A percentile compares a stretch with the other conserved stretches of the same genome.
Conservation (phyloP, 164 flowering plant species). For the Chimonanthus praecox region DNA sequence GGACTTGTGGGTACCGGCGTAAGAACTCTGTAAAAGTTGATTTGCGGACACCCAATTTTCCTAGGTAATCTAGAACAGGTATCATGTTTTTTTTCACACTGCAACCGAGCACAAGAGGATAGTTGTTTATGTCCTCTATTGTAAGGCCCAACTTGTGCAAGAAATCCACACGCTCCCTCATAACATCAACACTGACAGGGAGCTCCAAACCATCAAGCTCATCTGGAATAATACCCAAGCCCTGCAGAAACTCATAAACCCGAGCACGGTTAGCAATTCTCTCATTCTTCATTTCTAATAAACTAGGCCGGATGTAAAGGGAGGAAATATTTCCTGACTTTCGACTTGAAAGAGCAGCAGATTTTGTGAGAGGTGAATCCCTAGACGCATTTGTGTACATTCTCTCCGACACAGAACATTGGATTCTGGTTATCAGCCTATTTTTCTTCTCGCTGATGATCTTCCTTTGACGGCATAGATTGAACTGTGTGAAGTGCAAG, state of each 20-base stretch:
- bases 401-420: constrained; percentile 33
- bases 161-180: constrained; percentile 91
- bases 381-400: constrained; percentile 22
- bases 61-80: constrained; percentile 94
- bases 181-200: constrained; percentile 83
- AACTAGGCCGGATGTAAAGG: constrained; percentile 73
- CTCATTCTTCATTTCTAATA: constrained; percentile 75
- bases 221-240: constrained; percentile 77
- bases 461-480: constrained; percentile 13
- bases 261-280: constrained; percentile 44
- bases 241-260: constrained; percentile 71
- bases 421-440: constrained; percentile 24
- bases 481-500: constrained; percentile 20
- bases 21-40: constrained; percentile 69
- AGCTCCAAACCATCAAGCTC: constrained; percentile 94
- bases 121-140: constrained; percentile 80
- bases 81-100: constrained; percentile 97
- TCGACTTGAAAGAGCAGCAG: constrained; percentile 17
- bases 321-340: constrained; percentile 37
- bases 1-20: constrained; percentile 86
- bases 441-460: constrained; percentile 23
- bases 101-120: constrained; percentile 94
- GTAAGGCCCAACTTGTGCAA: constrained; percentile 80
- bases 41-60: constrained; percentile 78
- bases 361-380: constrained; percentile 24